phyloP scores from a whole-genome alignment of 2,329 filamentous ascomycete genomes.

The Stemphylium lycopersici region DNA sequence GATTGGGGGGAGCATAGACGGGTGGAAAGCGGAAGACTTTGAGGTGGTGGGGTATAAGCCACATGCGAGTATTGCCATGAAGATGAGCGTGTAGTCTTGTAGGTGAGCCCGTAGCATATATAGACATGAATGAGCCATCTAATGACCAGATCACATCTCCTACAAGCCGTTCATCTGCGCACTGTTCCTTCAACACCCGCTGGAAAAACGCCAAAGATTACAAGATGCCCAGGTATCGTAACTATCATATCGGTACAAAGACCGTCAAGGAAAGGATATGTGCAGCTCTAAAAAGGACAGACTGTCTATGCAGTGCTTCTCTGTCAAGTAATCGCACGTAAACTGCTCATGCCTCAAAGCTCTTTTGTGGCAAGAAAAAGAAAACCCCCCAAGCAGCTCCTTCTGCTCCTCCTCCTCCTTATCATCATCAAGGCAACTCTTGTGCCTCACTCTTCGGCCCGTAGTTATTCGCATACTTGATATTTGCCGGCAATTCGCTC shows the following conservation, averaged over 20 bases:
- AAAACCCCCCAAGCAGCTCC: neutral
- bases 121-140: neutral
- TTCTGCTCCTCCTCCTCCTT: too few relatives aligned
- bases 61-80: constrained; percentile 93
- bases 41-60: constrained; percentile 86
- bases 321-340: too few relatives aligned
- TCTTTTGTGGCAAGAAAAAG: neutral
- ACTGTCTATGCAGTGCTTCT: too few relatives aligned
- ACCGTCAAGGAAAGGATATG: too few relatives aligned
- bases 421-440: constrained; percentile 5
- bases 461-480: constrained; percentile 26
- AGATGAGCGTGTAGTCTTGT: constrained; percentile 81
- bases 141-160: neutral
- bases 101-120: neutral
- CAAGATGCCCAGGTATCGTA: neutral
- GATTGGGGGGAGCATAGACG: constrained; percentile 78
- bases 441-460: constrained; percentile 1
- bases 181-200: too few relatives aligned
- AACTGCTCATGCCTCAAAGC: too few relatives aligned
- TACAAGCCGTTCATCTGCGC: too few relatives aligned
- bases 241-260: neutral
- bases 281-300: too few relatives aligned
- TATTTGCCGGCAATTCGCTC: constrained; percentile 22
- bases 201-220: neutral
- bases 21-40: constrained; percentile 89